Percentiles rank a stretch among this genome's conserved stretches.
Conservation (phyloP, 495 filamentous ascomycete species). For the Cercophora newfieldiana region DNA sequence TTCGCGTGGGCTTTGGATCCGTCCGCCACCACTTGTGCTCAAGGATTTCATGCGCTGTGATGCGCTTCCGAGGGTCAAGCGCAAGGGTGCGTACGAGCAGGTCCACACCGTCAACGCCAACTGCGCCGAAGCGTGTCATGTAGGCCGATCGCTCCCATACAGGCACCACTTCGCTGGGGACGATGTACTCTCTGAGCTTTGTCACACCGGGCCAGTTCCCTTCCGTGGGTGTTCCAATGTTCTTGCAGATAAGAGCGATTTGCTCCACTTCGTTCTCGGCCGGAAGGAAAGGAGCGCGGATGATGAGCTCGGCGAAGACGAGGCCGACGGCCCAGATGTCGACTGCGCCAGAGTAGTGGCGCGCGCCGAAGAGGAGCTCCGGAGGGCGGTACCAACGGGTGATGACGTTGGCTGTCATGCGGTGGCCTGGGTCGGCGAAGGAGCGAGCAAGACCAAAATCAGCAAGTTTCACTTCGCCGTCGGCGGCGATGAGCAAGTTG, state of each 20-base stretch:
- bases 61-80: constrained; percentile 81
- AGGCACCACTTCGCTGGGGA: constrained; percentile 60
- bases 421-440: constrained; percentile 82
- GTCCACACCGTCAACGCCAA: constrained; percentile 80
- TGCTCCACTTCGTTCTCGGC: constrained; percentile 73
- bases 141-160: constrained; percentile 68
- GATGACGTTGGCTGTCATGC: constrained; percentile 94
- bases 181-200: constrained; percentile 71
- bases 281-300: constrained; percentile 76
- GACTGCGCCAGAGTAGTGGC: constrained; percentile 85
- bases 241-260: constrained; percentile 74
- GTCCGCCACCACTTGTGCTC: constrained; percentile 83
- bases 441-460: constrained; percentile 94
- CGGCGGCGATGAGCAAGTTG: constrained; percentile 90
- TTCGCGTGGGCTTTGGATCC: constrained; percentile 80
- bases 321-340: constrained; percentile 95
- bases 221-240: constrained; percentile 88
- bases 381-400: constrained; percentile 96
- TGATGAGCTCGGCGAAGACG: constrained; percentile 88
- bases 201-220: constrained; percentile 94
- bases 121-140: constrained; percentile 68
- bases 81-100: constrained; percentile 81
- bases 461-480: constrained; percentile 91
- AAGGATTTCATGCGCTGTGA: constrained; percentile 72
- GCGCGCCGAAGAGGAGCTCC: constrained; percentile 86